Percentiles rank a stretch among this genome's conserved stretches.
These are phyloP conservation scores for Fistulifera solaris DNA, from an alignment of 108 stramenopile genomes.

Conservation along the genomic window DNA sequence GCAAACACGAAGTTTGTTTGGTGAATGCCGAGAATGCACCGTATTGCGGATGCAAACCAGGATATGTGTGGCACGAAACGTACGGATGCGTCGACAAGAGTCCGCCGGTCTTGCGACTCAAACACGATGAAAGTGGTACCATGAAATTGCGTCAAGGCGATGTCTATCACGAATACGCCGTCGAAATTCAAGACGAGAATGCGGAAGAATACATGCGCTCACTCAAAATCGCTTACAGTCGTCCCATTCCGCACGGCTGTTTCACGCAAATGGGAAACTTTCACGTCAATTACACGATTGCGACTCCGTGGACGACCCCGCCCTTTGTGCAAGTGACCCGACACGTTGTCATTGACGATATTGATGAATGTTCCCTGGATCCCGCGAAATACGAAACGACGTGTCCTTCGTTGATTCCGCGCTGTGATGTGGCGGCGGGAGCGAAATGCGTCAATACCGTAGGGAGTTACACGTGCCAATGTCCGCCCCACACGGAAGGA, in stretches of 20 bases:
- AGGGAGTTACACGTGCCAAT: constrained; percentile 84
- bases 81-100: constrained; percentile 87
- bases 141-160: constrained; percentile 73
- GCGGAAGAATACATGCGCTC: constrained; percentile 77
- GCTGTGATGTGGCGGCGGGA: constrained; percentile 65
- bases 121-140: constrained; percentile 37
- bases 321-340: constrained; percentile 51
- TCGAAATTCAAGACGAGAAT: constrained; percentile 82
- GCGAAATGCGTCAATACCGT: constrained; percentile 72
- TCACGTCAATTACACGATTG: constrained; percentile 88
- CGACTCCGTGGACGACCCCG: constrained; percentile 80
- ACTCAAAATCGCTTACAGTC: constrained; percentile 77
- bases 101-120: constrained; percentile 56
- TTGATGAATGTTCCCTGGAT: constrained; percentile 76
- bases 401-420: constrained; percentile 72
- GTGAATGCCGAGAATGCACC: constrained; percentile 44
- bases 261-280: constrained; percentile 74
- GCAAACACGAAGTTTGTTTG: constrained; percentile 69
- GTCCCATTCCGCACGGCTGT: constrained; percentile 76
- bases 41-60: constrained; percentile 67
- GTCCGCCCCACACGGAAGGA: constrained; percentile 72
- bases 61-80: constrained; percentile 45
- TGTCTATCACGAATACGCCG: constrained; percentile 75
- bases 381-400: constrained; percentile 21
- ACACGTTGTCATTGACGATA: constrained; percentile 81